Evolutionary conservation across 495 filamentous ascomycete species (phyloP), one percentile per base, ranked within the genome.

Genomic region (Daldinia vernicosa): DNA sequence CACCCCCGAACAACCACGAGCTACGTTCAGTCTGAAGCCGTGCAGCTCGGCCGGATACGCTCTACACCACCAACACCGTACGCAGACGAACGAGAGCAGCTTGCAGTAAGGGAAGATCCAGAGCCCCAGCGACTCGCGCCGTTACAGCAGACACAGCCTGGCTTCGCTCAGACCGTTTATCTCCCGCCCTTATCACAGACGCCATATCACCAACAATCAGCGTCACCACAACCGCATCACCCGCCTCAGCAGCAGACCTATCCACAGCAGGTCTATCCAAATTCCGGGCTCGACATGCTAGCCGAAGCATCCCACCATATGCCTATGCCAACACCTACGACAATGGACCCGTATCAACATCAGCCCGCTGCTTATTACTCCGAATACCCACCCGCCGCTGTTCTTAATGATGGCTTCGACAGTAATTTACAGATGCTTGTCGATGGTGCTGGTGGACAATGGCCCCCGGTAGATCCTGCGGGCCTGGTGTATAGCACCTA

Each of bases 371-470:
- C 43, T 5, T 76, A 76, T 54, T 74, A 72, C 24, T 6, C 37
- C 56, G 75, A 75, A 12, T 74, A 75, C 43, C 32, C 68, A 9
- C 26, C 63, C n/a, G 54, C 68, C 24, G 28, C 55, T 35, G 15
- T 59, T 43, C 75, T 77, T n/a, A 76, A 77, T 56, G 75, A 77
- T 60, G 75, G 75, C 6, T 77, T 77, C 65, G 75, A 77, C 45
- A 75, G 53, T 28, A 77, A 77, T 60, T 57, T 77, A 24, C 75
- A 77, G 66, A 76, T 76, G 54, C 71, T 77, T 30, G 73, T 77
- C 0, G 69, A 77, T 55, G 75, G 75, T 14, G 40, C 61, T 6
- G 70, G 74, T 0, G 73, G 67, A 1, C 74, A 72, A 4, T 77
- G 74, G 74, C 60, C 70, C 0, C 60, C 62, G 15, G 60, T 62